Evolutionary conservation across 495 filamentous ascomycete species (phyloP), one percentile per base, ranked within the genome.

Genomic region (Usnea hakonensis): DNA sequence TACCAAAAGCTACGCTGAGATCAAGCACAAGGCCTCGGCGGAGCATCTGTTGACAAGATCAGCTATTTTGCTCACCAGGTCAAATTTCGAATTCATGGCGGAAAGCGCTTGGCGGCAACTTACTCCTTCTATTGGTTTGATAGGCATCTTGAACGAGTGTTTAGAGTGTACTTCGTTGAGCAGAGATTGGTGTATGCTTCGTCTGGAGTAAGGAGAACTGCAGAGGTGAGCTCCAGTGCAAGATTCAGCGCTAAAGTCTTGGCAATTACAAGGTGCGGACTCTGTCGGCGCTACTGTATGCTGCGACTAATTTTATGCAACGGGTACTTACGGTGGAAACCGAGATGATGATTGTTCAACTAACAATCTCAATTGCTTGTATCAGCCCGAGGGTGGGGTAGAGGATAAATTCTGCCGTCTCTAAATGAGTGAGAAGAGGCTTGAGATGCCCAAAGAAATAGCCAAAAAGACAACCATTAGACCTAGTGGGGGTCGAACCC

Each of bases 1-100:
- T 76, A 87, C 89, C 89, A 67, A 87, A 78, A 65, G 87, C 83
- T 68, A 88, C 84, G 69, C 85, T 86, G 74, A 93, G 79, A 76
- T 93, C 89, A 65, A 91, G 79, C 71, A 93, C 87, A 55, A 91
- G 78, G 73, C 77, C 78, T 69, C 84, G 77, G 70, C 85, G 84
- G 77, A 91, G 84, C 82, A 87, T 90, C 87, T 87, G 72, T 64
- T 16, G 30, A 26, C 72, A 69, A 57, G 68, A 69, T 72, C 70
- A 71, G 66, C 57, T 48, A 61, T n/a, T 48, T 14, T 1, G 14
- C 10, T 52, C 14, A 10, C 17, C 48, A 19, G 10, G 48, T 28
- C 10, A 32, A 3, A 7, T 16, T 32, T 52, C 13, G 48, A 17
- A 40, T 28, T 56, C 21, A 19, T 28, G 17, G 33, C 13, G 41